phyloP scores from a whole-genome alignment of 202 grass and related monocot genomes.

The Zizania palustris region DNA sequence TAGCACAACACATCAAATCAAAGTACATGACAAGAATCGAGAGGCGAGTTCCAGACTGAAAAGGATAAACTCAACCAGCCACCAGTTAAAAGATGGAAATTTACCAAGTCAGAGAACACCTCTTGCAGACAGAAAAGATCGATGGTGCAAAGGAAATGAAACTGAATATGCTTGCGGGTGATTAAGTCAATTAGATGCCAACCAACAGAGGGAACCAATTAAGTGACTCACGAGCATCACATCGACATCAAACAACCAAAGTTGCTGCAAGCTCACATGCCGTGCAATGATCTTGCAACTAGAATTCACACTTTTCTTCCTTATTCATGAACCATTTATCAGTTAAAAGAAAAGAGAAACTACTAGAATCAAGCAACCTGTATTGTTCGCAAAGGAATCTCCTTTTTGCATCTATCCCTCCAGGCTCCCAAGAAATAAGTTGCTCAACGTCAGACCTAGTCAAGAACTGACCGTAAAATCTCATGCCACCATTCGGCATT shows the following conservation, averaged over 20 bases:
- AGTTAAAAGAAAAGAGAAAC: not conserved
- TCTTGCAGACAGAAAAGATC: slow-evolving; percentile 2
- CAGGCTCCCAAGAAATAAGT: not conserved
- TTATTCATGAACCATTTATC: slow-evolving; percentile 1
- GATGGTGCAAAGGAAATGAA: not conserved
- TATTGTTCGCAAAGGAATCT: not conserved
- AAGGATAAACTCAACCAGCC: not conserved
- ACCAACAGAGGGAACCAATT: slow-evolving; percentile 43
- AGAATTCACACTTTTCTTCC: slow-evolving; percentile 28
- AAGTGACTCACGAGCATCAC: slow-evolving; percentile 55
- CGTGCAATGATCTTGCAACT: slow-evolving; percentile 27
- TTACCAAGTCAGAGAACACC: slow-evolving; percentile 1
- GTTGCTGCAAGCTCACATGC: slow-evolving; percentile 42
- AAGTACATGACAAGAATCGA: not conserved
- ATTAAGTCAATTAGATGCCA: slow-evolving; percentile 46
- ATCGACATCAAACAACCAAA: slow-evolving; percentile 43
- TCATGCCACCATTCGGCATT: too few relatives aligned
- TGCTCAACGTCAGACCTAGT: not conserved
- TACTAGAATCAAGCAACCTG: not conserved
- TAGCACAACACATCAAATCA: not conserved
- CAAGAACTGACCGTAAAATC: not conserved
- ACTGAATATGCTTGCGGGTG: not conserved
- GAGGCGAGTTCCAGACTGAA: not conserved
- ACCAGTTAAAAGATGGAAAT: not conserved
- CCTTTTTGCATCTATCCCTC: not conserved